Evolutionary conservation across 495 filamentous ascomycete genomes (phyloP), one percentile per base, ranked within the genome.

Genomic region (Xylaria flabelliformis): DNA sequence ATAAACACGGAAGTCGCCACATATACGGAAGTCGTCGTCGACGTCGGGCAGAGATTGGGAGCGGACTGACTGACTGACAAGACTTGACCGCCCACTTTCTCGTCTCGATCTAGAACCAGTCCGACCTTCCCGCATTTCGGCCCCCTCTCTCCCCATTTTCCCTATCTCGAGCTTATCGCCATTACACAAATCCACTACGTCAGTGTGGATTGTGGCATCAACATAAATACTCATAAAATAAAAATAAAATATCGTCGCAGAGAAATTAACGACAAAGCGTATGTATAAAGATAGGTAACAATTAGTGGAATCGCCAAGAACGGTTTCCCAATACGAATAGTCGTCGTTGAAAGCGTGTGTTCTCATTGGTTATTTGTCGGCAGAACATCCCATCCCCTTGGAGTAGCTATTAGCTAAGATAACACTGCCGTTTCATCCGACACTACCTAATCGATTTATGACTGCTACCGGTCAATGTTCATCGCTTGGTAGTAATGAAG

Each of bases 21-120:
- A 39, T 39, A 39, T 39, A 39, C 36, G 36, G 8, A 39, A 39
- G 36, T 39, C 36, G 36, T 8, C 8, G 26, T 39, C 32, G 36
- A 58, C 51, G 65, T 68, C 24, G 65, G 67, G 67, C 24, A 58
- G 36, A 58, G 19, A 26, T 69, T 69, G 53, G 66, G 51, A 69
- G 24, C 5, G 19, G 15, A 32, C n/a, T n/a, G n/a, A n/a, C n/a
- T n/a, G n/a, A n/a, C n/a, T n/a, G n/a, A n/a, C n/a, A n/a, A n/a
- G n/a, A n/a, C 10, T 1, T 21, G 24, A 17, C 29, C 51, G 44
- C 67, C 68, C 56, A 53, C 58, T 70, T 61, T 46, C 55, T 48
- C 58, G 42, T 53, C 12, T 48, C 44, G 32, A 21, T 64, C 69
- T 64, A 71, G 69, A 71, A 64, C 69, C 64, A 1, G 64, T 55